Conservation (phyloP, 1,139 yeast genomes). For the Lodderomyces pseudojiufengensis region DNA sequence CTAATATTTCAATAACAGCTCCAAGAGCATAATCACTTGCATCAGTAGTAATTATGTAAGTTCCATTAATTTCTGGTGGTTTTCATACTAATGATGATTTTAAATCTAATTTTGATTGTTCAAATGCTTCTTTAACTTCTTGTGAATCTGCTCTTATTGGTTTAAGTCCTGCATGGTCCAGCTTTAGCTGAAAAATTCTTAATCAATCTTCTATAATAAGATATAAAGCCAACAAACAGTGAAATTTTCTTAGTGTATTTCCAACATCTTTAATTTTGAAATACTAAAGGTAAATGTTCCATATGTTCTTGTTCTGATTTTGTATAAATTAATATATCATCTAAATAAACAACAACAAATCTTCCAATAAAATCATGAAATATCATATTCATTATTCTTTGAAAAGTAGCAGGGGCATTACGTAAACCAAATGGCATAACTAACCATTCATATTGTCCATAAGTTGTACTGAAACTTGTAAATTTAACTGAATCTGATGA, state of each 20-base stretch:
- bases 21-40: conserved; percentile 4
- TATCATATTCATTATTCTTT: conserved; percentile 4
- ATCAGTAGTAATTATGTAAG: conserved; percentile 1
- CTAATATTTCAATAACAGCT: not conserved
- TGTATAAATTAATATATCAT: conserved; percentile 3
- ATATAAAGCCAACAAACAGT: conserved; percentile 4
- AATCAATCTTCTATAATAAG: conserved; percentile 1
- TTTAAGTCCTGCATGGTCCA: not conserved
- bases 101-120: not conserved
- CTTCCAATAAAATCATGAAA: not conserved
- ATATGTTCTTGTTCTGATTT: not conserved
- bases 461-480: conserved; percentile 2
- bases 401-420: conserved; percentile 8
- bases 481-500: not conserved
- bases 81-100: not conserved
- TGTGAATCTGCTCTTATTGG: no score
- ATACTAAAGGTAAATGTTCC: not conserved
- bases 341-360: conserved; percentile 4
- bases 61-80: not conserved
- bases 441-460: conserved; percentile 5
- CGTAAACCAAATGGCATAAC: conserved; percentile 8
- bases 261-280: not conserved
- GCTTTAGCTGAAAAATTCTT: not conserved
- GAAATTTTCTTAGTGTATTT: no score
- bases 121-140: no score